Evolutionary conservation across 805 yeast genomes (phyloP), one percentile per base, ranked within the genome.

Genomic region (Torulaspora gathmanii): DNA sequence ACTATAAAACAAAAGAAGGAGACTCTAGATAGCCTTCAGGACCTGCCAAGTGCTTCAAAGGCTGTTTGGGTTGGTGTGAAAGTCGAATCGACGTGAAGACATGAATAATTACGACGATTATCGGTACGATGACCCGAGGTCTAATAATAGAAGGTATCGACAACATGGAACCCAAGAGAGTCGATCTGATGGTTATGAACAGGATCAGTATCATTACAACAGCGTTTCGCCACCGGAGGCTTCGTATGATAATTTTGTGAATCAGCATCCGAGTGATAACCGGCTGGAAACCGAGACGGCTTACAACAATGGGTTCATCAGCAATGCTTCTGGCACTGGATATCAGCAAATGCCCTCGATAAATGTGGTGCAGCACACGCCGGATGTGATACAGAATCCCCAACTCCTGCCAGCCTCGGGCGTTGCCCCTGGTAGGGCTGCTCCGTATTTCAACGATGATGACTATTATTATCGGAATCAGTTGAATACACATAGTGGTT

Each of bases 311-410:
- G 54, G 52, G 8, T 56, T 57, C 33, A 38, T 45, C 19, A 42
- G 45, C 16, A 45, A 45, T 36, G 45, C 46, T 5, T 44, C 47
- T 2, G 26, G 33, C 12, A 44, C 37, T n/a, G 43, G 40, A 3
- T 39, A 40, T 22, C 46, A 47, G 23, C 55, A 50, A 28, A 45
- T 57, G 27, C 65, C 66, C 4, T 44, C 54, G 4, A 59, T 61
- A 33, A 60, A 61, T 39, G 55, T 62, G 6, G 49, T 57, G 22
- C 63, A 58, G 37, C 54, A 53, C 13, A 48, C 64, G 5, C 57
- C 60, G 16, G 60, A 56, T 40, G 47, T 53, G 15, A 49, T 45
- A 15, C 52, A 48, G 28, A 48, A 45, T 37, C 38, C 51, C 5
- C 43, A 41, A 25, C 40, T 48, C 17, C 12, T 39, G 26, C 13